Conservation (phyloP, 257 asterid species). For the Lithospermum erythrorhizon region DNA sequence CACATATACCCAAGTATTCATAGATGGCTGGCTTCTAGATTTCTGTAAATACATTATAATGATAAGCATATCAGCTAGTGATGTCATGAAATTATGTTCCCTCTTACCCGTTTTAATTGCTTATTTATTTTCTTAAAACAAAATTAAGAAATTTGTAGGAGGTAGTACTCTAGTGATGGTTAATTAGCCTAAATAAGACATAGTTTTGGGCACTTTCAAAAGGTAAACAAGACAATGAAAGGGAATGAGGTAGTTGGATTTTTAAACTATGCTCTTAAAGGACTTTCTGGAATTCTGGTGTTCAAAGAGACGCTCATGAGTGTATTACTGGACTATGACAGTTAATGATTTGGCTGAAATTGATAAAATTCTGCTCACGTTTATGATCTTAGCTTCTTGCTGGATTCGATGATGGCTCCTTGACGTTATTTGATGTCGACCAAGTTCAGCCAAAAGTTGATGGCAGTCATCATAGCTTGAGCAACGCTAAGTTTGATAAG, state of each 20-base stretch:
- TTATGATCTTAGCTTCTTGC: constrained; percentile 51
- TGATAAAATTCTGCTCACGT: constrained; percentile 14
- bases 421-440: constrained; percentile 62
- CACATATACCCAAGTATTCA: not conserved
- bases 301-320: not conserved
- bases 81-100: too few species aligned
- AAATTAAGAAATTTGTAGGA: too few species aligned
- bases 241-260: too few species aligned
- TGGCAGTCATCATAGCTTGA: constrained; percentile 18
- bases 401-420: constrained; percentile 62
- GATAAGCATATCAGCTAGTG: too few species aligned
- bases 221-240: too few species aligned
- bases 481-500: constrained; percentile 32
- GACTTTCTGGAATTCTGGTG: too few species aligned
- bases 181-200: too few species aligned
- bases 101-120: not conserved
- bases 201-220: too few species aligned
- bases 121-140: not conserved
- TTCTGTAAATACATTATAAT: not conserved
- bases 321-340: not conserved
- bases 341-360: not conserved
- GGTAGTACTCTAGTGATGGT: too few species aligned
- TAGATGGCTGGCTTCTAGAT: not conserved
- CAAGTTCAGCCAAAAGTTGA: constrained; percentile 12
- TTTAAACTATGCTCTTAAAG: too few species aligned